Percentiles rank a stretch among this genome's conserved stretches.
phyloP scores from a whole-genome alignment of 257 asterid species.

The Nicotiana sylvestris region DNA sequence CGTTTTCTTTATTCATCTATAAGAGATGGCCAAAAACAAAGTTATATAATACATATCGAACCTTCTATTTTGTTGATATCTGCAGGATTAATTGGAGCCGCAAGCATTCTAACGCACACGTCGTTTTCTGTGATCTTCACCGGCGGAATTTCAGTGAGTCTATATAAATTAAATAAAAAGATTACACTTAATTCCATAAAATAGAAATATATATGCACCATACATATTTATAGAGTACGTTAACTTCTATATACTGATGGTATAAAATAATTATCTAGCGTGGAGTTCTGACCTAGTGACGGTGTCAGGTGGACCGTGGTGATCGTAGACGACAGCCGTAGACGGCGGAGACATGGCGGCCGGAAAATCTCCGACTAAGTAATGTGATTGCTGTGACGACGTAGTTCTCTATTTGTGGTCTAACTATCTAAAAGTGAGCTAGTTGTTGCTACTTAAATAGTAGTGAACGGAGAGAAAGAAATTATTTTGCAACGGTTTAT shows the following conservation, averaged over 20 bases:
- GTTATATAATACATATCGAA: not conserved
- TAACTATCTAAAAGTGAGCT: not conserved
- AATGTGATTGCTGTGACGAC: not conserved
- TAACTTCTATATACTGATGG: too few relatives aligned
- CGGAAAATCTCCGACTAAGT: slow-evolving; percentile 24
- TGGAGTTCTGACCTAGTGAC: slow-evolving; percentile 27
- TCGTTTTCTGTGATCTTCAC: slow-evolving; percentile 59
- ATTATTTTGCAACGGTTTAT: not conserved
- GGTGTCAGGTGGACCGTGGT: slow-evolving; percentile 75
- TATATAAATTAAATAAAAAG: slow-evolving; percentile 16
- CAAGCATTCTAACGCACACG: slow-evolving; percentile 90
- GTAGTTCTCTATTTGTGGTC: not conserved
- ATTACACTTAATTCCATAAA: not conserved
- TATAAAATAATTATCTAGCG: too few relatives aligned
- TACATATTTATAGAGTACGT: not conserved
- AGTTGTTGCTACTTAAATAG: not conserved
- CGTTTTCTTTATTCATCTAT: too few relatives aligned
- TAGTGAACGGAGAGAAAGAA: not conserved
- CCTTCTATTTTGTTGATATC: slow-evolving; percentile 93
- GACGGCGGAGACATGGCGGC: slow-evolving; percentile 77
- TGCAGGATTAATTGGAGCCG: slow-evolving; percentile 93
- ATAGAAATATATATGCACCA: not conserved
- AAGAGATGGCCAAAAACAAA: not conserved
- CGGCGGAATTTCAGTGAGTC: slow-evolving; percentile 59
- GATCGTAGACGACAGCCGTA: slow-evolving; percentile 70